These are phyloP conservation scores for Colletotrichum sp. DNA, from an alignment of 2,329 filamentous ascomycete species.

Conservation along the genomic window DNA sequence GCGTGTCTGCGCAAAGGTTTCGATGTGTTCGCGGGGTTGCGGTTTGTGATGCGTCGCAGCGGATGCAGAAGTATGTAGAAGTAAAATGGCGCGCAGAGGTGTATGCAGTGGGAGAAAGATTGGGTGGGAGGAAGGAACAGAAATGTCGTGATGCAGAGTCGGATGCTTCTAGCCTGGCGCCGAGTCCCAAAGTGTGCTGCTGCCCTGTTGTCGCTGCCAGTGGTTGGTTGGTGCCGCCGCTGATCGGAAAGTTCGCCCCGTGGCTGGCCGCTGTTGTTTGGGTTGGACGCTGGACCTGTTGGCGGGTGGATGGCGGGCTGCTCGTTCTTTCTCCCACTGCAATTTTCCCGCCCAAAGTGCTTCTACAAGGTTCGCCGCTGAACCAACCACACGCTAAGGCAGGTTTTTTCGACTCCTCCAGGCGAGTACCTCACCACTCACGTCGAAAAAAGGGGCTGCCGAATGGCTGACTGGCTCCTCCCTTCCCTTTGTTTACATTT, in stretches of 20 bases:
- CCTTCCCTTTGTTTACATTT: conserved; percentile 21
- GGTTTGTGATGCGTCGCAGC: no score
- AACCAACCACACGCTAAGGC: conserved; percentile 14
- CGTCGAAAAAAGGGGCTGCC: neutral
- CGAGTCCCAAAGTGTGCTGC: neutral
- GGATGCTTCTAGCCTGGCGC: neutral
- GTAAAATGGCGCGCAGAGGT: neutral
- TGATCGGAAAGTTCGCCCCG: neutral
- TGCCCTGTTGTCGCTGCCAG: neutral
- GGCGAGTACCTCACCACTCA: neutral
- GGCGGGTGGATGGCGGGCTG: conserved; percentile 19
- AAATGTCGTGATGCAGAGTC: conserved; percentile 11
- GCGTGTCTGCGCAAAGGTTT: neutral
- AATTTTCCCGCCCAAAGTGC: neutral
- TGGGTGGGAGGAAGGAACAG: neutral
- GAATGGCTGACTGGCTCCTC: neutral
- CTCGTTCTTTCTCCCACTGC: neutral
- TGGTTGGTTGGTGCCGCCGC: neutral
- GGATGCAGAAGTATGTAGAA: neutral
- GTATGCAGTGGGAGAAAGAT: neutral
- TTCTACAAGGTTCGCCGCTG: conserved; percentile 18
- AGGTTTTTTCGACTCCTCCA: neutral
- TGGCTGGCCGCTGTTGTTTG: conserved; percentile 7
- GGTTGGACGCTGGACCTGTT: conserved; percentile 13
- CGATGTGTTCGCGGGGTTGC: neutral